These are phyloP conservation scores for Pyrenophora tritici-repentis DNA, from an alignment of 2,329 filamentous ascomycete genomes.

Conservation along the genomic window DNA sequence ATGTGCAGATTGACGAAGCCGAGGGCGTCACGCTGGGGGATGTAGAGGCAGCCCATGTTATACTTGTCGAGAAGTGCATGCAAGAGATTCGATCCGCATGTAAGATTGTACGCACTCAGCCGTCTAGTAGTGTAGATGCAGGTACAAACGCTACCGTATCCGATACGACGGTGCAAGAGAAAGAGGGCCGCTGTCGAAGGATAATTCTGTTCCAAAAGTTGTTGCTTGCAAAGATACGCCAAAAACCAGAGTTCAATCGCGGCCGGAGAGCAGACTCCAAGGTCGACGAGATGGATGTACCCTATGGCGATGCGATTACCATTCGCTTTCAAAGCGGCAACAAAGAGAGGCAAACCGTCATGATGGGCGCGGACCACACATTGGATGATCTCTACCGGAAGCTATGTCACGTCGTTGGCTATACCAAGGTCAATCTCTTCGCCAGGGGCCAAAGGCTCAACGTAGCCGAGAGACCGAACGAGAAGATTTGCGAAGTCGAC, in stretches of 20 bases:
- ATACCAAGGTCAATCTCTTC: slow-evolving; percentile 75
- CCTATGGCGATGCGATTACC: slow-evolving; percentile 67
- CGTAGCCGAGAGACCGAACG: slow-evolving; percentile 60
- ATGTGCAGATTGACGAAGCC: slow-evolving; percentile 58
- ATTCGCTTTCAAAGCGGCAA: slow-evolving; percentile 71
- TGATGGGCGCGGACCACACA: slow-evolving; percentile 73
- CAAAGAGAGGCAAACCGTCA: slow-evolving; percentile 64
- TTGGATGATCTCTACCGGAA: slow-evolving; percentile 70
- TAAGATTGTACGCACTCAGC: slow-evolving; percentile 16
- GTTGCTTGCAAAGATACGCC: slow-evolving; percentile 39
- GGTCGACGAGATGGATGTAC: slow-evolving; percentile 52
- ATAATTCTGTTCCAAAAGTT: slow-evolving; percentile 44
- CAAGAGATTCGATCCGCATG: slow-evolving; percentile 54
- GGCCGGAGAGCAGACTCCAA: slow-evolving; percentile 41
- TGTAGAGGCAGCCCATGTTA: slow-evolving; percentile 66
- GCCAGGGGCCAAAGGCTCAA: slow-evolving; percentile 69
- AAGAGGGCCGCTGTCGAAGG: slow-evolving; percentile 37
- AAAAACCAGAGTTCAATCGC: slow-evolving; percentile 40
- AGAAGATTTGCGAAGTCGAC: slow-evolving; percentile 65
- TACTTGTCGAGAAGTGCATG: slow-evolving; percentile 76
- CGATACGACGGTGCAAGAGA: slow-evolving; percentile 33
- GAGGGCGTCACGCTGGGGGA: slow-evolving; percentile 51
- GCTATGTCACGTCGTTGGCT: slow-evolving; percentile 71
- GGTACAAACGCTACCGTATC: slow-evolving; percentile 16
- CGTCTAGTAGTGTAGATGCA: neutral